Conservation (phyloP, 805 yeast genomes). For the Starmerella floricola region DNA sequence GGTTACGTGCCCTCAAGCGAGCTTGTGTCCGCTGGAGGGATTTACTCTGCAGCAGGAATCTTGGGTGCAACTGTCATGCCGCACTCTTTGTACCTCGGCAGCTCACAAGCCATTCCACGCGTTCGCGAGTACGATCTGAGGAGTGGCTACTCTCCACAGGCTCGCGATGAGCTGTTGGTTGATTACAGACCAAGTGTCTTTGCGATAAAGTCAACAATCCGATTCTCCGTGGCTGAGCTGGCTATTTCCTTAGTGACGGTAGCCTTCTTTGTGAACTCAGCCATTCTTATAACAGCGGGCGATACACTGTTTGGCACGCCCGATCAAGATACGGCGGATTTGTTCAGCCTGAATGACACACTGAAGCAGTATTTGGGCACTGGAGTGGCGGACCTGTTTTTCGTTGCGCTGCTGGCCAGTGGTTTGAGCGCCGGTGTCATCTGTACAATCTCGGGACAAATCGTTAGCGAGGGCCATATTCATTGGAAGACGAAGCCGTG, state of each 20-base stretch:
- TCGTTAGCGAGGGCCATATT: conserved; percentile 82
- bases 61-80: conserved; percentile 96
- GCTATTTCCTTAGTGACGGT: conserved; percentile 58
- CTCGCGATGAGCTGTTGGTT: conserved; percentile 21
- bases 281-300: conserved; percentile 74
- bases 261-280: conserved; percentile 76
- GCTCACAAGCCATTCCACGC: conserved; percentile 80
- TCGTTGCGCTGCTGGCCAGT: conserved; percentile 68
- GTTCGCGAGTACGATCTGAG: conserved; percentile 64
- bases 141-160: conserved; percentile 36
- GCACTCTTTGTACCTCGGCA: conserved; percentile 75
- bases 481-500: conserved; percentile 74
- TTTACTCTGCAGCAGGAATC: conserved; percentile 71
- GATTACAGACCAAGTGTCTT: conserved; percentile 54
- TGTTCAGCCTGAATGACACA: conserved; percentile 61
- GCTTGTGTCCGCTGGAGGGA: conserved; percentile 49
- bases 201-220: conserved; percentile 64
- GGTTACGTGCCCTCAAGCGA: conserved; percentile 52
- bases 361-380: conserved; percentile 51
- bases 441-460: conserved; percentile 87
- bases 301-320: conserved; percentile 59
- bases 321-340: conserved; percentile 61
- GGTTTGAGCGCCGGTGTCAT: conserved; percentile 90
- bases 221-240: conserved; percentile 61
- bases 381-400: conserved; percentile 72